Conservation (phyloP, 108 stramenopile genomes). For the Nitzschia putrida region DNA sequence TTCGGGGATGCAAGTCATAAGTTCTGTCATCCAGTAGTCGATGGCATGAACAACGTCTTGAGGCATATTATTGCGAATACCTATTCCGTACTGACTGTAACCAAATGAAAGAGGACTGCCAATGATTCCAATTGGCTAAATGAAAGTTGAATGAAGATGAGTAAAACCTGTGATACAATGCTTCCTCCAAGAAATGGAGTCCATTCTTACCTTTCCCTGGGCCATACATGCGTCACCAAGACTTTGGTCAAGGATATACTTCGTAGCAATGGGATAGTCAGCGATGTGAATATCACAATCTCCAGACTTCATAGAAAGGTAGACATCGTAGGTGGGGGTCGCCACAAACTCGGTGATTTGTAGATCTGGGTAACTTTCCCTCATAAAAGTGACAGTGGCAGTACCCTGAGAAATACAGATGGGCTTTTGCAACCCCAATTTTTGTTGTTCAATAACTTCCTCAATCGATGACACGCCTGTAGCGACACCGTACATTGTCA, state of each 20-base stretch:
- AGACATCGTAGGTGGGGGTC: slow-evolving; percentile 7
- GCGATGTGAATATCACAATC: slow-evolving; percentile 24
- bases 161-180: no score
- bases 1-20: slow-evolving; percentile 32
- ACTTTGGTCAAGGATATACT: slow-evolving; percentile 13
- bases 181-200: no score
- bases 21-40: slow-evolving; percentile 32
- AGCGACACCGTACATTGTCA: slow-evolving; percentile 33
- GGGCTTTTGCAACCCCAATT: neutral
- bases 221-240: slow-evolving; percentile 16
- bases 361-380: slow-evolving; percentile 26
- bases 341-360: neutral
- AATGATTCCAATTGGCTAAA: slow-evolving; percentile 40
- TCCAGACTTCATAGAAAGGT: slow-evolving; percentile 16
- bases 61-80: slow-evolving; percentile 29
- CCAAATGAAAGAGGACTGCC: slow-evolving; percentile 34
- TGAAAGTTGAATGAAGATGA: no score
- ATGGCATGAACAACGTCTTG: slow-evolving; percentile 19
- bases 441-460: slow-evolving; percentile 28
- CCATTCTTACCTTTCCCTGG: slow-evolving; percentile 12
- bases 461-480: slow-evolving; percentile 14
- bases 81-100: slow-evolving; percentile 38
- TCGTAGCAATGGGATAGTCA: slow-evolving; percentile 32
- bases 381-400: slow-evolving; percentile 13
- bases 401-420: slow-evolving; percentile 17